Conservation (phyloP, 1,139 yeast genomes). For the Geotrichum fermentans region DNA sequence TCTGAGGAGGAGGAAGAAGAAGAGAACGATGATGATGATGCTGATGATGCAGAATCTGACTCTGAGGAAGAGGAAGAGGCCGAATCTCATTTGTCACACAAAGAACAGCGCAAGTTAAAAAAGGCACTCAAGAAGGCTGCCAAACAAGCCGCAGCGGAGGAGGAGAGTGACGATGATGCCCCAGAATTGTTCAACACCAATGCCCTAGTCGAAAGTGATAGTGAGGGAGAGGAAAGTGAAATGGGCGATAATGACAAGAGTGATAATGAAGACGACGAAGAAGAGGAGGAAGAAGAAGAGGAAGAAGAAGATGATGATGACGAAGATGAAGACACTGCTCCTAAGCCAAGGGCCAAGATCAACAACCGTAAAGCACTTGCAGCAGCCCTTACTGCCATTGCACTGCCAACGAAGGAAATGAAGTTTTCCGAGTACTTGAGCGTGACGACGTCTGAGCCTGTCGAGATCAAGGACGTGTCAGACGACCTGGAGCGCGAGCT, state of each 20-base stretch:
- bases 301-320: constrained; percentile 71
- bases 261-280: constrained; percentile 43
- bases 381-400: constrained; percentile 34
- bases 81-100: constrained; percentile 27
- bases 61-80: constrained; percentile 3
- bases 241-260: constrained; percentile 28
- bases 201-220: constrained; percentile 20
- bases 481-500: constrained; percentile 90
- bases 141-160: constrained; percentile 21
- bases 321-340: constrained; percentile 83
- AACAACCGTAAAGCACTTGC: constrained; percentile 41
- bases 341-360: constrained; percentile 77
- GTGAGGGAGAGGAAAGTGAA: constrained; percentile 21
- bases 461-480: constrained; percentile 78
- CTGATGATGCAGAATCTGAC: constrained; percentile 21
- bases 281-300: constrained; percentile 48
- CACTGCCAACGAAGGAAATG: constrained; percentile 43
- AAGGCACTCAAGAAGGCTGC: constrained; percentile 23
- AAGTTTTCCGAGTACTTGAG: constrained; percentile 82
- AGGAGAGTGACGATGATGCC: constrained; percentile 20
- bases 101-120: constrained; percentile 27
- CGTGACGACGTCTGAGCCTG: constrained; percentile 54
- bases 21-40: constrained; percentile 26
- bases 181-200: constrained; percentile 20
- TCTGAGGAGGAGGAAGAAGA: constrained; percentile 19